Base-by-base conservation (phyloP, 495 filamentous ascomycete species). In the Jackrogersella minutella region DNA sequence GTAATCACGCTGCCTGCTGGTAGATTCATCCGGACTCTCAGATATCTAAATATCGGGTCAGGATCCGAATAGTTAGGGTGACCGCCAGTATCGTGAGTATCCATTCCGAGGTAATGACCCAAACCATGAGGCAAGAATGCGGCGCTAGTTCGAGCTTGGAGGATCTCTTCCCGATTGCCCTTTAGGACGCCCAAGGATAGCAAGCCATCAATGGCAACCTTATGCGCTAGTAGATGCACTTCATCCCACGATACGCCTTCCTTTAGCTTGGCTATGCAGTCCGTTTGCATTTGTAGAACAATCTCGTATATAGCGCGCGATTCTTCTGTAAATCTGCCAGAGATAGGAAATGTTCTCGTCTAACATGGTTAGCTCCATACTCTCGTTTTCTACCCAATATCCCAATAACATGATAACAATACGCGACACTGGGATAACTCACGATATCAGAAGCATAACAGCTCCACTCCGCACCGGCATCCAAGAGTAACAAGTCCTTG, bases 41-140 rank as follows among this genome's bases (percentile, higher is more conserved):
- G 78, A 66, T 96, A 97, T 21, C 82, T 82, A 75, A 95, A 97
- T 85, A 97, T 90, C 39, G 86, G 74, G 76, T 99, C 93, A 65
- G 81, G 78, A 70, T 98, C 96, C 37, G 80, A 80, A 66, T 97
- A 96, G 74, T 97, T 91, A 1, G 93, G 84, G 73, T 95, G 87
- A 16, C 93, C 93, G 58, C 93, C 93, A 1, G 89, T 91, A 72
- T 97, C 93, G 78, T 97, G 93, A 5, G 92, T 96, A 76, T 97
- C 93, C 90, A 97, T 91, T 49, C 93, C 93, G 7, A 97, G 81
- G 69, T 96, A 94, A 74, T 97, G 93, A 0, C 93, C 93, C 3
- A 97, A 81, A 5, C 93, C 93, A 73, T 97, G 93, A 3, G 93
- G 93, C 73, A 97, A 90, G 80, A 97, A 97, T 5, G 93, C 92